Base-by-base conservation (phyloP, 2,329 filamentous ascomycete genomes). In the Cyphellophora europaea region DNA sequence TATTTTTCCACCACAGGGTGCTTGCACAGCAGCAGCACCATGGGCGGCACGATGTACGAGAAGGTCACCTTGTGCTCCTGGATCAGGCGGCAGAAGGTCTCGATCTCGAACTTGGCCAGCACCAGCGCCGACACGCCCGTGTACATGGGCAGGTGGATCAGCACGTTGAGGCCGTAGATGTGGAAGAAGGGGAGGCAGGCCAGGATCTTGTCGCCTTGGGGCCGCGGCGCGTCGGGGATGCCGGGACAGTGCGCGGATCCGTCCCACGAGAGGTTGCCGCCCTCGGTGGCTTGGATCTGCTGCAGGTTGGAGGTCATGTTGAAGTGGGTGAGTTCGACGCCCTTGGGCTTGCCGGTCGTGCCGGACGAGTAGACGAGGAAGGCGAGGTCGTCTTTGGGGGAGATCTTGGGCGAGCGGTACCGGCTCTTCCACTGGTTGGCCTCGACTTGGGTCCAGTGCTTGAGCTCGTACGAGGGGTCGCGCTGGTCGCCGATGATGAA, bases 271-370 rank as follows among this genome's bases (percentile, higher is more conserved):
- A 83, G 55, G 28, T 75, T 66, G 1, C 61, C 64, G 2, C 60
- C 64, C 38, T 86, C 79, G 4, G 69, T 61, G 16, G 59, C 52
- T 2, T 57, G 55, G 17, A 69, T 53, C 58, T 83, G 79, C 18
- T 72, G 47, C 5, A 77, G 54, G 56, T 94, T 93, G 40, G 84
- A 65, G 8, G 93, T 73, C 40, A 94, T 78, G 55, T 95, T 95
- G 45, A 63, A 58, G 58, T 96, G 89, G 5, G 77, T 82, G 19
- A 95, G 67, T 73, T 85, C 82, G 11, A 95, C 89, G 11, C 88
- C 89, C 59, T 96, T 96, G 0, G 89, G 88, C 33, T 87, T 64
- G 2, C 89, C 89, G 0, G 89, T 95, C 0, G 89, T 96, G 5
- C 89, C 89, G 5, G 81, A 88, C 32, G 79, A 86, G 57, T 93